Conservation (phyloP, 371 early-diverging fungal genomes). For the Lichtheimia hyalospora region DNA sequence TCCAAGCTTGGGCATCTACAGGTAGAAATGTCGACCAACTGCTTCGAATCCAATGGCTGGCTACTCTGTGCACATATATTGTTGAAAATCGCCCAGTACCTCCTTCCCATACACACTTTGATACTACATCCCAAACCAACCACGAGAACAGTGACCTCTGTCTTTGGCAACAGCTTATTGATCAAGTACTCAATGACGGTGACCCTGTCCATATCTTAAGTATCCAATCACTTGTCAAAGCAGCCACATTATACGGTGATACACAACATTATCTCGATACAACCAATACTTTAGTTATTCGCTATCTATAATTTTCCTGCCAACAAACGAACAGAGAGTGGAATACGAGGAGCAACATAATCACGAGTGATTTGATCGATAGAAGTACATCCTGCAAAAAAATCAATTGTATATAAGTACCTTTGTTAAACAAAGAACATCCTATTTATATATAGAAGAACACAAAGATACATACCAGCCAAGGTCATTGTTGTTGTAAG, state of each 20-base stretch:
- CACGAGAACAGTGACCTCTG: constrained; percentile 6
- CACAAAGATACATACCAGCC: constrained; percentile 9
- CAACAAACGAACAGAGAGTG: constrained; percentile 3
- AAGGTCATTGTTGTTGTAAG: constrained; percentile 25
- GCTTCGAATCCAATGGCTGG: constrained; percentile 25
- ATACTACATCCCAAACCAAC: too few relatives aligned
- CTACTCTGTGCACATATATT: constrained; percentile 33
- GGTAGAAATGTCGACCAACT: constrained; percentile 7
- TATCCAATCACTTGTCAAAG: constrained; percentile 21
- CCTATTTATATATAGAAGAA: neutral
- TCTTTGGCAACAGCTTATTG: constrained; percentile 16
- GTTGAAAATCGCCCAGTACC: constrained; percentile 31
- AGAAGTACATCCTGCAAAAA: constrained; percentile 7
- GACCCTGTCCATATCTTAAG: constrained; percentile 27
- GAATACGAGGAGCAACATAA: constrained; percentile 4
- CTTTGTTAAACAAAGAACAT: neutral
- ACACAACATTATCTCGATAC: constrained; percentile 16
- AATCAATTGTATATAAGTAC: neutral
- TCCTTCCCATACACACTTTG: neutral
- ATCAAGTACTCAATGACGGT: constrained; percentile 17
- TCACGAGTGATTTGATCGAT: constrained; percentile 4
- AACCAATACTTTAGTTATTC: constrained; percentile 20
- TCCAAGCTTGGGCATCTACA: constrained; percentile 12
- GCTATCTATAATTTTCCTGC: neutral
- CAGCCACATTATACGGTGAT: neutral